These are phyloP conservation scores for Diaporthe citrichinensis DNA, from an alignment of 2,329 filamentous ascomycete genomes.

Conservation along the genomic window DNA sequence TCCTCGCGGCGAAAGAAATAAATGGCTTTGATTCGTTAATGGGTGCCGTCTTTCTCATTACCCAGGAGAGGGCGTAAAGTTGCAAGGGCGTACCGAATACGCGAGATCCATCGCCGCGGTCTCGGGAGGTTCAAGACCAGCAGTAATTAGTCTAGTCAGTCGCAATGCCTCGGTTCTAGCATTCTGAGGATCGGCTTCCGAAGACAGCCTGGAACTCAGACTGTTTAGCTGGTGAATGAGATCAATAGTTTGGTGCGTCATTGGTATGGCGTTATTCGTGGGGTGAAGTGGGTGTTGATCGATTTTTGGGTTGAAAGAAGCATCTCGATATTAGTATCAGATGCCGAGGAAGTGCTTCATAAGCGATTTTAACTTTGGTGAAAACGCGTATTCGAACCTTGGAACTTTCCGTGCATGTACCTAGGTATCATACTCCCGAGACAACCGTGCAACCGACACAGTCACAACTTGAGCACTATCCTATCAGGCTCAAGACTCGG, in stretches of 20 bases:
- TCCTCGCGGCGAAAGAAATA: constrained; percentile 44
- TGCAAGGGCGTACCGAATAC: not conserved
- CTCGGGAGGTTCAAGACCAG: not conserved
- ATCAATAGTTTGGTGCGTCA: not conserved
- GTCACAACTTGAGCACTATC: not conserved
- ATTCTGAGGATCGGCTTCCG: not conserved
- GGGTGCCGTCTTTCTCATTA: not conserved
- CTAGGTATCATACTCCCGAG: not conserved
- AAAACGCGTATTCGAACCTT: not conserved
- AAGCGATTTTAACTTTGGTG: not conserved
- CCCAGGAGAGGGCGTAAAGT: no score
- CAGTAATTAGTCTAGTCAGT: not conserved
- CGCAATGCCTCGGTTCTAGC: not conserved
- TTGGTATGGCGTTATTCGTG: not conserved
- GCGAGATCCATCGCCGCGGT: not conserved
- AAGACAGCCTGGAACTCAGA: not conserved
- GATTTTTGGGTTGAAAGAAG: no score
- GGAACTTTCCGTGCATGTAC: not conserved
- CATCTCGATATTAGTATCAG: no score
- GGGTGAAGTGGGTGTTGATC: not conserved
- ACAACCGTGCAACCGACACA: not conserved
- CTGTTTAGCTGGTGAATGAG: not conserved
- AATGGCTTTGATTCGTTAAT: constrained; percentile 42
- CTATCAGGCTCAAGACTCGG: not conserved
- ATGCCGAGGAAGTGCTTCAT: not conserved